Conservation (phyloP, 2,329 filamentous ascomycete genomes). For the Diaporthe nobilis region DNA sequence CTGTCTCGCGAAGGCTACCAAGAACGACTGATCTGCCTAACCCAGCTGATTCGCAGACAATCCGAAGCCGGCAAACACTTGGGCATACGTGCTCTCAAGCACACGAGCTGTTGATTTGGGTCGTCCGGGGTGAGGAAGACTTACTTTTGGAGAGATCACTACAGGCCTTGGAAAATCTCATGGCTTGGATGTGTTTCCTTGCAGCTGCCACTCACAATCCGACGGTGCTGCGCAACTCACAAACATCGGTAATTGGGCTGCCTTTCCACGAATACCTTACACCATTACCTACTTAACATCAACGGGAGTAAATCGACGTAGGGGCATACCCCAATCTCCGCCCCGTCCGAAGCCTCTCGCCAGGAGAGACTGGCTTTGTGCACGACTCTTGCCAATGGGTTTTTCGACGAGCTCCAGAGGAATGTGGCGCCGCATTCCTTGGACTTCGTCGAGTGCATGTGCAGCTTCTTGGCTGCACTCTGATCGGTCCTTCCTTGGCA, state of each 20-base stretch:
- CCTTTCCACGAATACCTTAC: slow-evolving; percentile 7
- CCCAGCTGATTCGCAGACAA: background rate
- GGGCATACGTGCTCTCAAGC: background rate
- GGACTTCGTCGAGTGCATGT: background rate
- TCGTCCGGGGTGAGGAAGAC: background rate
- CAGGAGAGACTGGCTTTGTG: background rate
- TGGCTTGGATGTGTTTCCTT: background rate
- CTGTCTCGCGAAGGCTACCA: background rate
- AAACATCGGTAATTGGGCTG: background rate
- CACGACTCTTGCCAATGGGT: background rate
- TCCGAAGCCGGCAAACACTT: background rate
- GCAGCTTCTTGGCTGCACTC: slow-evolving; percentile 11
- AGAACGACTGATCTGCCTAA: background rate
- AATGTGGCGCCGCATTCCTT: slow-evolving; percentile 20
- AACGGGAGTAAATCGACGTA: background rate
- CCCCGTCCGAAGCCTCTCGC: background rate
- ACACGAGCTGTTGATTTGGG: background rate
- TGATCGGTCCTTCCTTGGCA: slow-evolving; percentile 25
- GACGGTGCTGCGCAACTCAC: background rate
- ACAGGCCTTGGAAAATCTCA: background rate
- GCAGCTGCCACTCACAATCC: background rate
- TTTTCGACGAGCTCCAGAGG: background rate
- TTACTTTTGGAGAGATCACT: background rate
- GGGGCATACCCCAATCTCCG: background rate
- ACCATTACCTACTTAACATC: background rate